phyloP scores from a whole-genome alignment of 345 rosid genomes.

The Rhodamnia rubescens region DNA sequence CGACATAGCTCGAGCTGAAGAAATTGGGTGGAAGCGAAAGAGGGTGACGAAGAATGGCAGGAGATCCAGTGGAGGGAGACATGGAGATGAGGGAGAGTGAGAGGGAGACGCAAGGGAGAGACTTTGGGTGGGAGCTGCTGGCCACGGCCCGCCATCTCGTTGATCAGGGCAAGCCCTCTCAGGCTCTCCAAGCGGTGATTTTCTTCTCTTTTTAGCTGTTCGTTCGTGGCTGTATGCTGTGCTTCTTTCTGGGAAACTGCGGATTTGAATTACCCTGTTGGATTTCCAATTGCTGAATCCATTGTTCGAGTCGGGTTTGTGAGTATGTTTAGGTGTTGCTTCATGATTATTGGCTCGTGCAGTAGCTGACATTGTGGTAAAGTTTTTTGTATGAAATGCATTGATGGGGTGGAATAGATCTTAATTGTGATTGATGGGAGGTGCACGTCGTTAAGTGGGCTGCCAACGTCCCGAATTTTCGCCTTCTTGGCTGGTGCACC shows the following conservation, averaged over 20 bases:
- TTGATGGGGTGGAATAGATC: not conserved
- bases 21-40: not conserved
- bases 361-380: not conserved
- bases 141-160: conserved; percentile 59
- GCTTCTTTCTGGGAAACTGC: not conserved
- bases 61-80: not conserved
- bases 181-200: conserved; percentile 86
- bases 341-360: not conserved
- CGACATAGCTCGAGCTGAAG: not conserved
- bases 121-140: conserved; percentile 30
- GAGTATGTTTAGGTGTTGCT: not conserved
- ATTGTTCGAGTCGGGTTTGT: not conserved
- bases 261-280: not conserved
- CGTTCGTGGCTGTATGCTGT: not conserved
- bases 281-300: not conserved
- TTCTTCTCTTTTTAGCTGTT: not conserved
- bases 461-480: not conserved
- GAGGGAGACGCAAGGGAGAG: not conserved
- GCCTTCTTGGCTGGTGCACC: not conserved
- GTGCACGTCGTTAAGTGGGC: not conserved
- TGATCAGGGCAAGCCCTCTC: conserved; percentile 68
- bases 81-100: conserved; percentile 14
- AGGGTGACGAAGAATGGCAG: not conserved
- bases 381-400: not conserved
- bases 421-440: not conserved